Conservation (phyloP, 495 filamentous ascomycete genomes). For the Penicillium daleae region DNA sequence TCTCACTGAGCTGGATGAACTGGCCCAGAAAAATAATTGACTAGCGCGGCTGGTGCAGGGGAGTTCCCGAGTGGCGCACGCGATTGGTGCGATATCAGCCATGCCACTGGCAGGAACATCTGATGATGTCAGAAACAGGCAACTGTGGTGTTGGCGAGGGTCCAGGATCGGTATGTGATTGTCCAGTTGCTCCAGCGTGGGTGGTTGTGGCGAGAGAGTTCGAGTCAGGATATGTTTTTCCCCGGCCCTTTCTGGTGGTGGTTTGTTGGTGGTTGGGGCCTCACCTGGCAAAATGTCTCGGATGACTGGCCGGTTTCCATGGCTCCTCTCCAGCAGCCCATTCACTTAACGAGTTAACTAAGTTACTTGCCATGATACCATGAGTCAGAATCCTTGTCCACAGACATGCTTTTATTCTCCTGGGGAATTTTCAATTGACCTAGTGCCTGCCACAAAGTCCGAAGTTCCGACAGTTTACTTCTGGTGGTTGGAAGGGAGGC, state of each 20-base stretch:
- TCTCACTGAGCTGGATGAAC: neutral
- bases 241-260: neutral
- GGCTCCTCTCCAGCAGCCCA: neutral
- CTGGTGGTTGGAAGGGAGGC: neutral
- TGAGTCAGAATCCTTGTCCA: neutral
- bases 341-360: too few relatives aligned
- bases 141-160: neutral
- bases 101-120: conserved; percentile 3
- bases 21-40: conserved; percentile 2
- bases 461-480: neutral
- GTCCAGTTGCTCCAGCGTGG: conserved; percentile 1
- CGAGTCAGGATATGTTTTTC: neutral
- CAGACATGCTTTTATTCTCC: neutral
- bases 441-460: conserved; percentile 1
- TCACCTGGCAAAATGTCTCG: conserved; percentile 9
- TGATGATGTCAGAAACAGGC: conserved; percentile 19
- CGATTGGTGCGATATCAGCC: conserved; percentile 22
- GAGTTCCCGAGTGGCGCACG: conserved; percentile 7
- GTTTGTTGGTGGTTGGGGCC: neutral
- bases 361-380: neutral
- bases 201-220: neutral
- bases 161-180: conserved; percentile 2
- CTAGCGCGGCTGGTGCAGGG: conserved; percentile 14
- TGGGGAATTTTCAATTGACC: conserved; percentile 16
- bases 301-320: neutral